These are phyloP conservation scores for Paragyromitra xinjiangensis DNA, from an alignment of 495 filamentous ascomycete species.

Conservation along the genomic window DNA sequence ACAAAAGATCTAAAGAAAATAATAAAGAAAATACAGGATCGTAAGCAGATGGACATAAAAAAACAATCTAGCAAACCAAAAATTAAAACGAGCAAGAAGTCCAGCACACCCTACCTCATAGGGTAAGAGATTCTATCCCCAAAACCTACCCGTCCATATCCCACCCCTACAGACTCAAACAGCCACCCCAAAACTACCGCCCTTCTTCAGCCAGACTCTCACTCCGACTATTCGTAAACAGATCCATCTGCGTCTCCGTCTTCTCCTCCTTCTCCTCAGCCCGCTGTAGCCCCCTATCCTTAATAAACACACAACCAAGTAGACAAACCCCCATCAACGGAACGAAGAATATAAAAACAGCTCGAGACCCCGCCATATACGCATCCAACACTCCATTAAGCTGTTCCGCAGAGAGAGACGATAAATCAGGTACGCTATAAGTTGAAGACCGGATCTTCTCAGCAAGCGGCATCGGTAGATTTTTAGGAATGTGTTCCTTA, in stretches of 20 bases:
- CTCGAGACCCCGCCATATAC: slow-evolving; percentile 64
- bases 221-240: background rate
- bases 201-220: background rate
- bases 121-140: background rate
- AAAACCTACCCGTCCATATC: background rate
- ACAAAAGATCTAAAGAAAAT: background rate
- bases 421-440: slow-evolving; percentile 32
- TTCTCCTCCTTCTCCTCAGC: slow-evolving; percentile 65
- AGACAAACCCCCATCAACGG: slow-evolving; percentile 67
- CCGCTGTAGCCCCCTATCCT: slow-evolving; percentile 66
- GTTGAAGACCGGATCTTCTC: slow-evolving; percentile 34
- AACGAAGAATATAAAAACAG: slow-evolving; percentile 66
- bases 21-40: background rate
- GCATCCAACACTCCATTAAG: slow-evolving; percentile 52
- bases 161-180: background rate
- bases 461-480: slow-evolving; percentile 21
- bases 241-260: background rate
- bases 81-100: background rate
- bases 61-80: background rate
- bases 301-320: slow-evolving; percentile 64
- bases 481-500: slow-evolving; percentile 3
- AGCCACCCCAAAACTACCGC: background rate
- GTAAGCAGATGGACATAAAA: background rate
- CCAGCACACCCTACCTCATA: background rate
- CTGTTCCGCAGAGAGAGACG: slow-evolving; percentile 12